These are phyloP conservation scores for Saitozyma sp. DNA, from an alignment of 768 basidiomycete species.

Conservation along the genomic window DNA sequence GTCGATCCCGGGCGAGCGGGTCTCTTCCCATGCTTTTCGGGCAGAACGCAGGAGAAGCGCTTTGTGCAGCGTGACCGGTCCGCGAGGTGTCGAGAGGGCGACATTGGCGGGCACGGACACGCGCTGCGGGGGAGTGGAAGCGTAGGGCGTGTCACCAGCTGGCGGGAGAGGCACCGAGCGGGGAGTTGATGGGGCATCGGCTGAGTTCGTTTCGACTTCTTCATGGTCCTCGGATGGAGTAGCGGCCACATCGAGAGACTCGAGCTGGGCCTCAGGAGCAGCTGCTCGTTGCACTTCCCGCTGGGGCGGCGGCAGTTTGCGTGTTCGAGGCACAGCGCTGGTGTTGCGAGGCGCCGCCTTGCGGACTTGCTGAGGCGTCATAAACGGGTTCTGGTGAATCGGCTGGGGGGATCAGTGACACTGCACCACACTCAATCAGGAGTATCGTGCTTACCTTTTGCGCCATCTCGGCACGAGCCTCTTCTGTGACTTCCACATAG, in stretches of 20 bases:
- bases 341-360: conserved; percentile 32
- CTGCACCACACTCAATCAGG: too few relatives aligned
- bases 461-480: background rate
- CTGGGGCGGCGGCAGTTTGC: conserved; percentile 7
- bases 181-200: conserved; percentile 24
- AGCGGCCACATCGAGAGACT: too few relatives aligned
- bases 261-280: background rate
- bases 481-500: conserved; percentile 14
- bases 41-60: conserved; percentile 45
- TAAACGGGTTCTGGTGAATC: conserved; percentile 25
- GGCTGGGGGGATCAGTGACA: conserved; percentile 9
- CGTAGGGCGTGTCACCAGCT: conserved; percentile 34
- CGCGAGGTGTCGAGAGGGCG: conserved; percentile 33
- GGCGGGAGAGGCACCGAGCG: conserved; percentile 32
- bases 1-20: conserved; percentile 27
- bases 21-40: conserved; percentile 44
- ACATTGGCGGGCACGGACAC: conserved; percentile 21
- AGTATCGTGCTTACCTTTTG: background rate
- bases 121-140: conserved; percentile 8
- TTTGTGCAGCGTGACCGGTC: conserved; percentile 39
- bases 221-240: too few relatives aligned
- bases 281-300: background rate
- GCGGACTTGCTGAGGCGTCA: conserved; percentile 27
- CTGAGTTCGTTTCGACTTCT: background rate
- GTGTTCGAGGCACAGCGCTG: conserved; percentile 30